Evolutionary conservation across 1,139 yeast genomes (phyloP).

Genomic region (Arxiozyma bovina): DNA sequence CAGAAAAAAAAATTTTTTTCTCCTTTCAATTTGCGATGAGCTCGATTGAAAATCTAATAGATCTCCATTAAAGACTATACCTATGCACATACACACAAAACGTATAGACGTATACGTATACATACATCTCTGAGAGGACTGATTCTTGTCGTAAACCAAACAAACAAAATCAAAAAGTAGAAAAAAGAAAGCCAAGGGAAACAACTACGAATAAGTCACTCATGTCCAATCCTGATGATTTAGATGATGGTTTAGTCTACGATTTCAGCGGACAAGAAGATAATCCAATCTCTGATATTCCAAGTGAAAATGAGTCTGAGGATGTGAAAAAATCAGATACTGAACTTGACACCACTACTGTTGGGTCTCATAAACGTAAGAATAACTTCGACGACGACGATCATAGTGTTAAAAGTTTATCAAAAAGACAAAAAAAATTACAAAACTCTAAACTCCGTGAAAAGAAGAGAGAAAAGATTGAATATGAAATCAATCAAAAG

Average conservation of each 20-base stretch:
- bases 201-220: neutral
- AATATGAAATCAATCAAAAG: slow-evolving; percentile 25
- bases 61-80: neutral
- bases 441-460: slow-evolving; percentile 24
- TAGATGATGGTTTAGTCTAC: slow-evolving; percentile 29
- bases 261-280: slow-evolving; percentile 14
- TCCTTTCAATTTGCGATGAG: neutral
- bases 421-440: slow-evolving; percentile 30
- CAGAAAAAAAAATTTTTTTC: too few species aligned
- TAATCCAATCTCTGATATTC: slow-evolving; percentile 6
- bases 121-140: neutral
- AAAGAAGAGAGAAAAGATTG: slow-evolving; percentile 26
- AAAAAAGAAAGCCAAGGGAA: too few species aligned
- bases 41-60: neutral
- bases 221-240: slow-evolving; percentile 29
- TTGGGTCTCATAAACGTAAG: slow-evolving; percentile 2
- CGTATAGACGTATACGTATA: neutral
- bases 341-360: slow-evolving; percentile 5
- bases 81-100: too few species aligned
- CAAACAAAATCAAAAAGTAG: too few species aligned
- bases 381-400: slow-evolving; percentile 1
- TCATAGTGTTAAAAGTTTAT: slow-evolving; percentile 9
- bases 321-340: slow-evolving; percentile 5
- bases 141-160: neutral
- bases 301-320: slow-evolving; percentile 5